Percentiles rank a stretch among this genome's conserved stretches.
Evolutionary conservation across 2,329 filamentous ascomycete genomes (phyloP).

Genomic region (Alternaria sp.): DNA sequence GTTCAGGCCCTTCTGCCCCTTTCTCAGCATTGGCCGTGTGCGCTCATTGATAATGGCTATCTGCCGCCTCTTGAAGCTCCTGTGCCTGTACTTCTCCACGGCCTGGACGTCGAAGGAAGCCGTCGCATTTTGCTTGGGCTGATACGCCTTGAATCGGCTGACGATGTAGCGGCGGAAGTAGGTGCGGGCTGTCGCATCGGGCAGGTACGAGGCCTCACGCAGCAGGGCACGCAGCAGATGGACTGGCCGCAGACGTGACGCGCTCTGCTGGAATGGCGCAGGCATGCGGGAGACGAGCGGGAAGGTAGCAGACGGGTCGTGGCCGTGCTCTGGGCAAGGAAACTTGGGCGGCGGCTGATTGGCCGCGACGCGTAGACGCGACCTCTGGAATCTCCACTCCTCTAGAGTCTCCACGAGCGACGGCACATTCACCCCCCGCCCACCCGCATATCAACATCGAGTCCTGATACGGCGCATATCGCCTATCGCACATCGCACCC

Average conservation of each 20-base stretch:
- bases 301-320: background rate
- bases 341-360: constrained; percentile 22
- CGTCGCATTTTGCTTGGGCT: constrained; percentile 35
- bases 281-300: constrained; percentile 18
- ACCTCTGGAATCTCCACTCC: constrained; percentile 18
- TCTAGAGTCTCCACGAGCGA: constrained; percentile 17
- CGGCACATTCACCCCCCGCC: constrained; percentile 26
- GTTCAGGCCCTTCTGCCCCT: constrained; percentile 49
- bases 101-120: constrained; percentile 20
- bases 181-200: constrained; percentile 60
- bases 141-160: constrained; percentile 56
- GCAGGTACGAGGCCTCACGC: constrained; percentile 66
- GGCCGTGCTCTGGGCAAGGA: constrained; percentile 1
- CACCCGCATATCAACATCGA: constrained; percentile 5
- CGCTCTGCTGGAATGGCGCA: constrained; percentile 15
- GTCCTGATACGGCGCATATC: background rate
- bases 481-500: constrained; percentile 5
- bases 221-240: constrained; percentile 64
- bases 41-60: constrained; percentile 31
- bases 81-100: constrained; percentile 25
- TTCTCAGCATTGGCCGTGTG: constrained; percentile 26
- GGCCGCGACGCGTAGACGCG: constrained; percentile 32
- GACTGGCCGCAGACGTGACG: constrained; percentile 35
- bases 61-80: constrained; percentile 29
- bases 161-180: constrained; percentile 59